phyloP scores from a whole-genome alignment of 768 basidiomycete species.

The Pulveroboletus sp. region DNA sequence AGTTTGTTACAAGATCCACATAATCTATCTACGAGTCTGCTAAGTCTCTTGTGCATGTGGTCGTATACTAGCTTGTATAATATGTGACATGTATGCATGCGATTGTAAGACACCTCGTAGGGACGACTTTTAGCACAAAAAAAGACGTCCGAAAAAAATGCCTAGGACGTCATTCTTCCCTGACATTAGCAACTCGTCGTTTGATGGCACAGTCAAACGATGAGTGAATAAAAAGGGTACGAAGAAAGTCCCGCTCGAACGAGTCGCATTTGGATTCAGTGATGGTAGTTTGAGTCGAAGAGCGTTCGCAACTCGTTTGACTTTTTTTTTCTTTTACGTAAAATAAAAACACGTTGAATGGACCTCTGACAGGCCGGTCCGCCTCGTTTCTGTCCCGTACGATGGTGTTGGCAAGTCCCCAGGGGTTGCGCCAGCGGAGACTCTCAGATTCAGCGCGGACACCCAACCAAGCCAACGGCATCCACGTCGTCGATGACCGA shows the following conservation, averaged over 20 bases:
- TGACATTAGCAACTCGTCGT: conserved; percentile 49
- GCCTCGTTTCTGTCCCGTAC: not conserved
- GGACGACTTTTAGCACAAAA: conserved; percentile 40
- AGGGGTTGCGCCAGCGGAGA: conserved; percentile 25
- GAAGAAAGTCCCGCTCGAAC: not conserved
- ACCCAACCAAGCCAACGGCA: not conserved
- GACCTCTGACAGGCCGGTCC: not conserved
- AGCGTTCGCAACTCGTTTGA: not conserved
- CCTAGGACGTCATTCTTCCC: conserved; percentile 44
- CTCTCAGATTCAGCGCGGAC: not conserved
- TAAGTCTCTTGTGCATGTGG: no score
- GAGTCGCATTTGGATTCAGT: no score
- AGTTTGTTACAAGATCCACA: not conserved
- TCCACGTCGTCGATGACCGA: conserved; percentile 10
- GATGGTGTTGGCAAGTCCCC: conserved; percentile 21
- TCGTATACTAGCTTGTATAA: conserved; percentile 7
- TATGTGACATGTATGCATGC: conserved; percentile 8
- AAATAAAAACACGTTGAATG: not conserved
- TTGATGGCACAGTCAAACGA: conserved; percentile 42
- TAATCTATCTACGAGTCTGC: not conserved
- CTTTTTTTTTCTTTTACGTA: conserved; percentile 13
- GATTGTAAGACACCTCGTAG: conserved; percentile 64
- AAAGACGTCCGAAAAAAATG: conserved; percentile 58
- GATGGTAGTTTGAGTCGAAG: no score
- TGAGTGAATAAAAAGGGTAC: conserved; percentile 47